These are phyloP conservation scores for Coprinopsis strossmayeri DNA, from an alignment of 768 basidiomycete genomes.

Conservation along the genomic window DNA sequence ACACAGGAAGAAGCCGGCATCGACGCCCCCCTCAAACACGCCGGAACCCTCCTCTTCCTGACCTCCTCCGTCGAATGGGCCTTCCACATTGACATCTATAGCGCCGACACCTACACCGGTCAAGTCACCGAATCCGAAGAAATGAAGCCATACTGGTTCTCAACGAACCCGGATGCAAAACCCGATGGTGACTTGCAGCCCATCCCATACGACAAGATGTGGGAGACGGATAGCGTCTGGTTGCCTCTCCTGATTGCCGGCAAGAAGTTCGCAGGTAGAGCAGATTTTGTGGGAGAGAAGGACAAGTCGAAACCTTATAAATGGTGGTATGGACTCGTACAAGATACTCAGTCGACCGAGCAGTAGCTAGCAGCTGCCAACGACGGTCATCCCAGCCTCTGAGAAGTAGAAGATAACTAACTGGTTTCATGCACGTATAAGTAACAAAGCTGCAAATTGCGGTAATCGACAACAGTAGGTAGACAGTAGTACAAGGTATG, in stretches of 20 bases:
- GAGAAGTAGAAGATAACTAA: background rate
- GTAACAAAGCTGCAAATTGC: too few species aligned
- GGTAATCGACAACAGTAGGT: too few species aligned
- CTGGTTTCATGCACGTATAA: too few species aligned
- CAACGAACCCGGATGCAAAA: slow-evolving; percentile 15
- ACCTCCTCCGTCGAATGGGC: slow-evolving; percentile 47
- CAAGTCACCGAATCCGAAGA: slow-evolving; percentile 77
- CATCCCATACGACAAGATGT: slow-evolving; percentile 59
- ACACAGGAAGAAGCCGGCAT: slow-evolving; percentile 83
- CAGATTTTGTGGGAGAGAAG: slow-evolving; percentile 33
- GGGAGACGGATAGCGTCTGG: slow-evolving; percentile 65
- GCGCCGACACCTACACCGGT: slow-evolving; percentile 56
- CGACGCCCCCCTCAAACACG: slow-evolving; percentile 52
- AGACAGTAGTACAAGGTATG: too few species aligned
- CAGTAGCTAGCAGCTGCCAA: background rate
- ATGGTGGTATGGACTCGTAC: slow-evolving; percentile 37
- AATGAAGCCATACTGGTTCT: slow-evolving; percentile 83
- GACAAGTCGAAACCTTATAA: slow-evolving; percentile 25
- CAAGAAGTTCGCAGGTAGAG: slow-evolving; percentile 35
- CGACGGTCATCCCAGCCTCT: too few species aligned
- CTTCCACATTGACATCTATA: slow-evolving; percentile 69
- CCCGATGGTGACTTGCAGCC: slow-evolving; percentile 14
- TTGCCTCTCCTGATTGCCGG: slow-evolving; percentile 49
- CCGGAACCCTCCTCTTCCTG: slow-evolving; percentile 62
- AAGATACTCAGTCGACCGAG: background rate